Evolutionary conservation across 352 stramenopile genomes (phyloP).

Genomic region (Globisporangium splendens): DNA sequence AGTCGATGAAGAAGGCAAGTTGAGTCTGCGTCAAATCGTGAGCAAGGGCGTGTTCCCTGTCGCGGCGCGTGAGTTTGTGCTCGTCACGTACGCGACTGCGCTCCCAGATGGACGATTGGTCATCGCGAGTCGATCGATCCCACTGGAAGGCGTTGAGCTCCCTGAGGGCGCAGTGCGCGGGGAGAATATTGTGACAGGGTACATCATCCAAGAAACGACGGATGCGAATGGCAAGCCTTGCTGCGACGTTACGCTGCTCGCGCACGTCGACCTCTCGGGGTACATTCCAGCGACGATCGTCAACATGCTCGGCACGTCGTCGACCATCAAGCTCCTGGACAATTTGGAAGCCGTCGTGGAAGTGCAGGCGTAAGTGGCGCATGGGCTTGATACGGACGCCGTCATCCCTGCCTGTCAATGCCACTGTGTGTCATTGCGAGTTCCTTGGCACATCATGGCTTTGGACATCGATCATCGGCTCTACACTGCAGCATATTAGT

Average conservation of each 20-base stretch:
- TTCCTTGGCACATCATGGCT: too few relatives aligned
- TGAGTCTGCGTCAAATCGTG: conserved; percentile 67
- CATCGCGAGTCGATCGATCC: conserved; percentile 67
- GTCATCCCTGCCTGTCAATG: too few relatives aligned
- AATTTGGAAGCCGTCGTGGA: conserved; percentile 55
- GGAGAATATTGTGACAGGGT: conserved; percentile 69
- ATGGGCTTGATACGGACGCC: too few relatives aligned
- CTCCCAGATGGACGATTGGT: conserved; percentile 50
- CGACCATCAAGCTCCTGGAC: conserved; percentile 77
- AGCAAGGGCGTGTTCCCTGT: conserved; percentile 81
- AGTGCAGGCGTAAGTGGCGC: background rate
- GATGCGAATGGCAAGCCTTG: conserved; percentile 40
- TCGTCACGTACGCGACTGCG: conserved; percentile 56
- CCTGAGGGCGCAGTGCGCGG: conserved; percentile 65
- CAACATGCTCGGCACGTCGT: conserved; percentile 83
- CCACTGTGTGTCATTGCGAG: too few relatives aligned
- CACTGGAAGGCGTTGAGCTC: conserved; percentile 36
- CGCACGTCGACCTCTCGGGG: conserved; percentile 71
- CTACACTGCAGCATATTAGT: too few relatives aligned
- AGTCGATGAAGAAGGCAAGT: conserved; percentile 42
- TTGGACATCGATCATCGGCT: too few relatives aligned
- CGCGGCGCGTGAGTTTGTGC: conserved; percentile 65
- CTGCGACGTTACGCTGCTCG: conserved; percentile 72
- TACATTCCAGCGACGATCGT: conserved; percentile 77
- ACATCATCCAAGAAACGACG: conserved; percentile 66